Percentiles rank a stretch among this genome's conserved stretches.
Evolutionary conservation across 192 early-diverging fungal species (phyloP).

Genomic region (Coemansia sp.): DNA sequence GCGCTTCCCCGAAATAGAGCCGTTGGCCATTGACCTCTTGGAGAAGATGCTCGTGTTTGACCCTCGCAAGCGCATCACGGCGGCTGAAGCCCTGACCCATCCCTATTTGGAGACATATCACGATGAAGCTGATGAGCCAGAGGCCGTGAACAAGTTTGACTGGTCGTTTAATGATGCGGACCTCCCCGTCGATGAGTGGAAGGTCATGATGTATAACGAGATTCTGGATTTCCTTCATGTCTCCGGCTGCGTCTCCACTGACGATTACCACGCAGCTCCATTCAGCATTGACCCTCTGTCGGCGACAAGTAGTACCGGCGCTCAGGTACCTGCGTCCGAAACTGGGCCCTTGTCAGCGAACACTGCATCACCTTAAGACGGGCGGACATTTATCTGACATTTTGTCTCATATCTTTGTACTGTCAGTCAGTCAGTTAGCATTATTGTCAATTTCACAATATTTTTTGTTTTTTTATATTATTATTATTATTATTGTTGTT

Average conservation of each 20-base stretch:
- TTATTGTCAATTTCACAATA: not conserved
- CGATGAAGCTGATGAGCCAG: constrained; percentile 88
- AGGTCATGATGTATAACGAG: constrained; percentile 87
- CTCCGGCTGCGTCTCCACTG: constrained; percentile 29
- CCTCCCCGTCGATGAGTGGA: constrained; percentile 84
- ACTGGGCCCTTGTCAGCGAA: not conserved
- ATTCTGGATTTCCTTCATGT: constrained; percentile 74
- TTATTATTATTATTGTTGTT: not conserved
- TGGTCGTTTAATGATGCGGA: constrained; percentile 96
- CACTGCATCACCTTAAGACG: not conserved
- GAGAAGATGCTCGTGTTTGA: constrained; percentile 94
- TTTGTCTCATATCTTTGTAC: not conserved
- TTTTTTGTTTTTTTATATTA: not conserved
- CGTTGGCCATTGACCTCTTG: constrained; percentile 81
- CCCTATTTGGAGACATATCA: constrained; percentile 90
- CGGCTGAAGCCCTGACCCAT: constrained; percentile 83
- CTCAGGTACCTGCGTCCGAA: not conserved
- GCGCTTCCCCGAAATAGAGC: constrained; percentile 79
- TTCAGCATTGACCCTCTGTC: not conserved
- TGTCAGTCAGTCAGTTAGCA: no score
- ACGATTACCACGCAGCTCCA: not conserved
- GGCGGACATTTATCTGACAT: not conserved
- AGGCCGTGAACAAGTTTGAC: constrained; percentile 78
- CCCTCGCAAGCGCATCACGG: constrained; percentile 86
- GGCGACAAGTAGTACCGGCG: not conserved